Base-by-base conservation (phyloP, 2,329 filamentous ascomycete species). In the Harringtonia lauricola region DNA sequence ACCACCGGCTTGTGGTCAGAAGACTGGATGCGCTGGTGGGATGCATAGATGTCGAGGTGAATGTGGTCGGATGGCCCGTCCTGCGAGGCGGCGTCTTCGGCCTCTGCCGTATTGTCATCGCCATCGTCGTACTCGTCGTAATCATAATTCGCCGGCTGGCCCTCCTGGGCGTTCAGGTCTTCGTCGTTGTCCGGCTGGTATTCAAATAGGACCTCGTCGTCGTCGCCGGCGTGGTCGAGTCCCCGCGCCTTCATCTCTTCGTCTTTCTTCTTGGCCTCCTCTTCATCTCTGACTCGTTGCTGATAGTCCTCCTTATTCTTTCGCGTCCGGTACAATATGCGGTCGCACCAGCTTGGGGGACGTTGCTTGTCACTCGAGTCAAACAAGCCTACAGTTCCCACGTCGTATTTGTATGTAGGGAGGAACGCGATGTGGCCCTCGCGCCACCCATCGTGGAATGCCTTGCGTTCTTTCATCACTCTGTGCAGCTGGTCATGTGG, bases 381-480 rank as follows among this genome's bases (percentile, higher is more conserved):
- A 58, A 95, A 98, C 26, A 88, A 74, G 2, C 86, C 86, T 28
- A 95, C 78, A 26, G 84, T 94, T n/a, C 92, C 92, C 24, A 95
- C 72, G 55, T 98, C 94, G 54, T 98, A 98, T 61, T 98, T 98
- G 63, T 98, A 98, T 0, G 92, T 94, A 2, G 92, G 92, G 15
- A 96, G 60, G 56, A 98, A 98, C 1, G 77, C 77, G 44, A 98
- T 89, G 1, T 79, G 71, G 0, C 89, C 92, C 67, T 98, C 92
- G 41, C 75, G 74, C 89, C 92, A 98, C 1, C 89, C 90, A 49
- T 95, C 86, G 47, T 94, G 78, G 49, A 98, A 94, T 0, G 81
- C 79, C 57, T 84, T 92, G n/a, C 78, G 74, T 33, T 77, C 66
- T 51, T 74, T 78, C 53, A 94, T 88, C 47, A 86, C 76, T 45